Evolutionary conservation across 176 grass and related monocot species (phyloP).

Genomic region (Cocos nucifera): DNA sequence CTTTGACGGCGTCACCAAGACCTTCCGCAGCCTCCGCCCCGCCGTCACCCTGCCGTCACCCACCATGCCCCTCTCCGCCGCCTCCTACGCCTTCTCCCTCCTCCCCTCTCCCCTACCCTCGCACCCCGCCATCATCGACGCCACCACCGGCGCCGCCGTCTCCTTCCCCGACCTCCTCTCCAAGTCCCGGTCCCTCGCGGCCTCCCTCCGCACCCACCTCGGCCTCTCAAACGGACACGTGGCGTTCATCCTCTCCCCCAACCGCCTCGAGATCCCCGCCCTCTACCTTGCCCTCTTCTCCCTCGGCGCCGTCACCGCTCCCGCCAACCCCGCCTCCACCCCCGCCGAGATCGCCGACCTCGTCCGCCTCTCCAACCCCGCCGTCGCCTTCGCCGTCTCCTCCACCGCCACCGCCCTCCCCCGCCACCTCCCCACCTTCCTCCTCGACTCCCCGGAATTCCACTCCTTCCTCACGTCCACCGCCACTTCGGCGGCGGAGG

Average conservation of each 20-base stretch:
- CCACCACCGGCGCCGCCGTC: constrained; percentile 16
- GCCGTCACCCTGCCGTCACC: background rate
- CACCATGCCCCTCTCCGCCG: background rate
- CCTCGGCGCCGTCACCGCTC: background rate
- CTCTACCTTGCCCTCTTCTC: constrained; percentile 3
- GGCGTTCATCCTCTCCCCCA: background rate
- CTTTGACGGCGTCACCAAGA: constrained; percentile 2
- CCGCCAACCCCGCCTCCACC: constrained; percentile 6
- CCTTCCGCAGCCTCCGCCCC: constrained; percentile 14
- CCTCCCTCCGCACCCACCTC: constrained; percentile 8
- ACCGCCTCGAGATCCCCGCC: background rate
- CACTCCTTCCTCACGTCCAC: background rate
- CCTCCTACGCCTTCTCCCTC: constrained; percentile 1
- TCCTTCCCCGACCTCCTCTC: constrained; percentile 21
- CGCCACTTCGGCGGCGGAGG: background rate
- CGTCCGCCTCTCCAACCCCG: background rate
- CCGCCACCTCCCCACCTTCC: background rate
- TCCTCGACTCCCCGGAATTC: background rate
- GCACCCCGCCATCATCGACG: constrained; percentile 22
- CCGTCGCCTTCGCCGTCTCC: constrained; percentile 7
- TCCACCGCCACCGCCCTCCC: background rate
- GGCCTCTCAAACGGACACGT: background rate
- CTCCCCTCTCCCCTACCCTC: constrained; percentile 4
- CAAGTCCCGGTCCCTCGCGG: constrained; percentile 16
- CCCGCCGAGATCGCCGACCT: background rate